Conservation (phyloP, 441 rosid species). For the Isatis lusitanica region DNA sequence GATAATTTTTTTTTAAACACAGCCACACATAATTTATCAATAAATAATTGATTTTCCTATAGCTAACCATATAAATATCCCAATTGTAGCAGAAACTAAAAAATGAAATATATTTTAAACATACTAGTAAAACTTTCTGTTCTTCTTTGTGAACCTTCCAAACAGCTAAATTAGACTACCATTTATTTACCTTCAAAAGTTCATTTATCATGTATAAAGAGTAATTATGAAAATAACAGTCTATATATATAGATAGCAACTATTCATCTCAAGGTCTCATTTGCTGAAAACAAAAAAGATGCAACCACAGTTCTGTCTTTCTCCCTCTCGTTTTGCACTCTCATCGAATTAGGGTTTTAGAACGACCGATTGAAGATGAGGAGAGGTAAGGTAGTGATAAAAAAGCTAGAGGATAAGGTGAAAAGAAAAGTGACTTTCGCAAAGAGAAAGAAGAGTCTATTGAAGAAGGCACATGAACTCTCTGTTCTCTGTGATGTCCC, state of each 20-base stretch:
- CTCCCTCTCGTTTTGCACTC: not conserved
- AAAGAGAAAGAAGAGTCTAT: conserved; percentile 55
- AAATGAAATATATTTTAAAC: not conserved
- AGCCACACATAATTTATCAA: not conserved
- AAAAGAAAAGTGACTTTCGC: conserved; percentile 64
- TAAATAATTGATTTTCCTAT: not conserved
- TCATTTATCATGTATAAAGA: not conserved
- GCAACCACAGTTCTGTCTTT: not conserved
- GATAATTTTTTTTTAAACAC: too few relatives aligned
- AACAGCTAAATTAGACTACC: not conserved
- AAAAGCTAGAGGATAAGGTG: conserved; percentile 51
- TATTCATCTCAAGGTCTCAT: conserved; percentile 21
- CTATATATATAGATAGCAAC: not conserved
- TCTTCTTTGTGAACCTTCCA: too few relatives aligned
- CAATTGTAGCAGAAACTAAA: not conserved
- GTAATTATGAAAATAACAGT: not conserved
- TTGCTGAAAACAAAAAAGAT: not conserved
- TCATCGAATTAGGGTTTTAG: conserved; percentile 21
- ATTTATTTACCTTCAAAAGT: not conserved
- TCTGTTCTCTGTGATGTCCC: conserved; percentile 64
- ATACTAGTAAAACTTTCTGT: not conserved
- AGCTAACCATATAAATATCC: not conserved
- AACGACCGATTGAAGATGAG: conserved; percentile 19
- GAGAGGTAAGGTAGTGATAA: conserved; percentile 61
- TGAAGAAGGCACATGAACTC: conserved; percentile 68